phyloP scores from a whole-genome alignment of 495 filamentous ascomycete species.

The Neurospora africana region DNA sequence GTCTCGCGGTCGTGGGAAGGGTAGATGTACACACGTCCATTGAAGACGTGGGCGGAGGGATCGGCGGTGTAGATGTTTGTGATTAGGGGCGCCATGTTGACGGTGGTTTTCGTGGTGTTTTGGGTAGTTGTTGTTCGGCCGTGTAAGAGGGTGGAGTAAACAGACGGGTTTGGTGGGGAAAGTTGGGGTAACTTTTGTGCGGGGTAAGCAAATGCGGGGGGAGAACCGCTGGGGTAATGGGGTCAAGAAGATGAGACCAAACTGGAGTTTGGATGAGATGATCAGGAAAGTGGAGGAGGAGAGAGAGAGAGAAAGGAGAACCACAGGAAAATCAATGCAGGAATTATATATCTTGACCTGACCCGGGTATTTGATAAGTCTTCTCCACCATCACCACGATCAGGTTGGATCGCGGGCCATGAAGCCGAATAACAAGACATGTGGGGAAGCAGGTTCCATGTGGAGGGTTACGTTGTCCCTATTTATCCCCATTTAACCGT shows the following conservation, averaged over 20 bases:
- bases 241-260: background rate
- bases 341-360: background rate
- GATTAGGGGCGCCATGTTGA: constrained; percentile 41
- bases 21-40: constrained; percentile 53
- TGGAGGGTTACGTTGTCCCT: constrained; percentile 10
- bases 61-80: constrained; percentile 61
- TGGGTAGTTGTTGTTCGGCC: constrained; percentile 2
- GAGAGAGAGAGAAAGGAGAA: background rate
- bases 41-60: constrained; percentile 56
- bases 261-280: background rate
- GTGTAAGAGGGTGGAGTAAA: constrained; percentile 1
- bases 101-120: background rate
- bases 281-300: background rate
- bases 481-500: constrained; percentile 44
- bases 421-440: constrained; percentile 10
- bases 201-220: background rate
- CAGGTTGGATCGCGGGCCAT: constrained; percentile 11
- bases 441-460: constrained; percentile 1
- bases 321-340: background rate
- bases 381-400: background rate
- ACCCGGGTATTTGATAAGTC: background rate
- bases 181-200: background rate
- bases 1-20: constrained; percentile 55
- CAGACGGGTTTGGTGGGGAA: background rate
- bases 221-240: background rate